These are phyloP conservation scores for Tagetes erecta DNA, from an alignment of 129 eudicot species.

Conservation along the genomic window DNA sequence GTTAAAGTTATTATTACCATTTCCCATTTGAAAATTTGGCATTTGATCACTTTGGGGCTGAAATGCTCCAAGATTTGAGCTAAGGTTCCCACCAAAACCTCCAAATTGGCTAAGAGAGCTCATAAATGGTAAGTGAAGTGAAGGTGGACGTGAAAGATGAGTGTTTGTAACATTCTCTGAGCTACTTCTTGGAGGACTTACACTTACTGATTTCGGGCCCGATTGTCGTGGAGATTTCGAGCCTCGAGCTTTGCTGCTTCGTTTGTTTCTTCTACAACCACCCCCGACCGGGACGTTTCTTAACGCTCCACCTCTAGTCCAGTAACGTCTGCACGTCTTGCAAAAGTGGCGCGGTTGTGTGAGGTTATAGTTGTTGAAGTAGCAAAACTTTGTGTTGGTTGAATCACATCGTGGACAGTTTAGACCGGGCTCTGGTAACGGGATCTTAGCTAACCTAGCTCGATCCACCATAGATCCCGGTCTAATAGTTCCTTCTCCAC, in stretches of 20 bases:
- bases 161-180: constrained; percentile 40
- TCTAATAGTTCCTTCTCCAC: constrained; percentile 41
- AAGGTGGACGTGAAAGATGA: constrained; percentile 38
- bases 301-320: constrained; percentile 75
- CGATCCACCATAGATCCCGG: constrained; percentile 81
- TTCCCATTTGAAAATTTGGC: constrained; percentile 47
- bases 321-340: constrained; percentile 69
- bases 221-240: constrained; percentile 44
- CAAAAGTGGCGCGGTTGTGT: constrained; percentile 74
- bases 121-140: constrained; percentile 58
- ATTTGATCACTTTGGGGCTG: constrained; percentile 40
- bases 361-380: constrained; percentile 76
- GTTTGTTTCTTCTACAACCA: constrained; percentile 68
- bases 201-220: constrained; percentile 41
- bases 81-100: constrained; percentile 29
- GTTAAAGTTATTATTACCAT: constrained; percentile 32
- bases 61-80: constrained; percentile 49
- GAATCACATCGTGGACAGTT: constrained; percentile 73
- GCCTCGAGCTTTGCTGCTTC: constrained; percentile 50
- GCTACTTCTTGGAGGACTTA: constrained; percentile 56
- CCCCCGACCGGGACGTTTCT: constrained; percentile 76
- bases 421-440: constrained; percentile 63
- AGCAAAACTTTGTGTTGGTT: constrained; percentile 70
- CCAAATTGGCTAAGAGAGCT: constrained; percentile 48
- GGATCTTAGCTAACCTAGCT: constrained; percentile 62